A percentile compares a stretch with the other conserved stretches of the same genome.
These are phyloP conservation scores for Globisporangium rhizosaccharum DNA, from an alignment of 352 stramenopile species.

Conservation along the genomic window DNA sequence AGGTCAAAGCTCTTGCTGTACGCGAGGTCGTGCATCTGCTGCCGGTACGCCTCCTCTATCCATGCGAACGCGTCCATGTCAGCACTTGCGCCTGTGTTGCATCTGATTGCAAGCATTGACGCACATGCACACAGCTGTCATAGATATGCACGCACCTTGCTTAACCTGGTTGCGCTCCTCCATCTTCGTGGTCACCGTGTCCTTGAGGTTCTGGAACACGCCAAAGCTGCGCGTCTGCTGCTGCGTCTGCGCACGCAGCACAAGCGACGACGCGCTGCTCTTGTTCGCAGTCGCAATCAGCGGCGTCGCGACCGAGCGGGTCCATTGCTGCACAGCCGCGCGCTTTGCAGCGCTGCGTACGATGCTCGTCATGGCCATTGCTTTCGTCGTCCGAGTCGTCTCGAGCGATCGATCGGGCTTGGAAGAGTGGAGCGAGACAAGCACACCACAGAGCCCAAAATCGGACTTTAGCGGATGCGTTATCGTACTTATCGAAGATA, in stretches of 20 bases:
- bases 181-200: constrained; percentile 69
- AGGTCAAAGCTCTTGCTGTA: constrained; percentile 67
- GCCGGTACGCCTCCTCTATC: constrained; percentile 64
- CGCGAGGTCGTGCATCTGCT: constrained; percentile 71
- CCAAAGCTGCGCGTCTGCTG: constrained; percentile 59
- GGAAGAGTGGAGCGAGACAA: background rate
- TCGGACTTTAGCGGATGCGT: background rate
- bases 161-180: constrained; percentile 80
- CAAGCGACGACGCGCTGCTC: background rate
- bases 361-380: constrained; percentile 10
- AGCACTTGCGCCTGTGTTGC: background rate
- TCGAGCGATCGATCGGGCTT: constrained; percentile 1
- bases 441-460: background rate
- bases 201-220: constrained; percentile 68
- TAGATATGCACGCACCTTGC: constrained; percentile 33
- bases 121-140: background rate
- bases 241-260: background rate
- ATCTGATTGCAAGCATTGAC: background rate
- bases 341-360: constrained; percentile 32
- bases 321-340: constrained; percentile 23
- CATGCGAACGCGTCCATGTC: background rate
- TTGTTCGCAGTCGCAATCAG: constrained; percentile 7
- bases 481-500: constrained; percentile 7
- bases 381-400: constrained; percentile 7
- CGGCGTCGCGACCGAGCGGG: constrained; percentile 12